Conservation (phyloP, 805 yeast genomes). For the Lipomyces japonicus region DNA sequence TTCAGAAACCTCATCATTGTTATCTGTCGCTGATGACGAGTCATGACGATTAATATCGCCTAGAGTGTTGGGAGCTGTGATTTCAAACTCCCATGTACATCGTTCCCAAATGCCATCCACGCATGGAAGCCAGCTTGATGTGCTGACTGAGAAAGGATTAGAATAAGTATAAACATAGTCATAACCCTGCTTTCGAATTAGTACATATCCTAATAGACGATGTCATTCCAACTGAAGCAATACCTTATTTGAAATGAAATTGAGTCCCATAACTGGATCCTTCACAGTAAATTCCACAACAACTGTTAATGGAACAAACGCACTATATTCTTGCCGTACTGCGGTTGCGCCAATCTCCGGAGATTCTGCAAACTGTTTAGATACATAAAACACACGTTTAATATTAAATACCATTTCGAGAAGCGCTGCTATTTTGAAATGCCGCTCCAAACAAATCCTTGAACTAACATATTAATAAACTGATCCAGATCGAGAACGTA, state of each 20-base stretch:
- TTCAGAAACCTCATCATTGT: slow-evolving; percentile 41
- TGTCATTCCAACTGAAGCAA: too few relatives aligned
- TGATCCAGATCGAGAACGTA: slow-evolving; percentile 13
- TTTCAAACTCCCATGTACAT: slow-evolving; percentile 86
- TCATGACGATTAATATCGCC: slow-evolving; percentile 58
- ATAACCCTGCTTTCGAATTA: slow-evolving; percentile 8
- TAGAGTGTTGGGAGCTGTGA: slow-evolving; percentile 77
- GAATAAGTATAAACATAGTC: slow-evolving; percentile 69
- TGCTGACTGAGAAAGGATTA: slow-evolving; percentile 68
- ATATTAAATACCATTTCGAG: too few relatives aligned
- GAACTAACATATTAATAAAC: slow-evolving; percentile 19
- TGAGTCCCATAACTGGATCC: slow-evolving; percentile 70
- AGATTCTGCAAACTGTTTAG: slow-evolving; percentile 1
- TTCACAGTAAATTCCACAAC: slow-evolving; percentile 61
- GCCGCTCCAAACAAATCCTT: too few relatives aligned
- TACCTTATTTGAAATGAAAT: slow-evolving; percentile 53
- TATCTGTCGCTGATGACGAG: slow-evolving; percentile 40
- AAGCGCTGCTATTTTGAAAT: too few relatives aligned
- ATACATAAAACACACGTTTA: not conserved
- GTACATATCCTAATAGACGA: not conserved
- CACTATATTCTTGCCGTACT: slow-evolving; percentile 34
- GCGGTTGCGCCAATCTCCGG: slow-evolving; percentile 35
- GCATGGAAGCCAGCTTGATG: slow-evolving; percentile 98
- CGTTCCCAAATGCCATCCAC: slow-evolving; percentile 83
- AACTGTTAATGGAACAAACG: slow-evolving; percentile 70